Evolutionary conservation across 768 basidiomycete genomes (phyloP), one percentile per base, ranked within the genome.

Genomic region (Galerina sulciceps): DNA sequence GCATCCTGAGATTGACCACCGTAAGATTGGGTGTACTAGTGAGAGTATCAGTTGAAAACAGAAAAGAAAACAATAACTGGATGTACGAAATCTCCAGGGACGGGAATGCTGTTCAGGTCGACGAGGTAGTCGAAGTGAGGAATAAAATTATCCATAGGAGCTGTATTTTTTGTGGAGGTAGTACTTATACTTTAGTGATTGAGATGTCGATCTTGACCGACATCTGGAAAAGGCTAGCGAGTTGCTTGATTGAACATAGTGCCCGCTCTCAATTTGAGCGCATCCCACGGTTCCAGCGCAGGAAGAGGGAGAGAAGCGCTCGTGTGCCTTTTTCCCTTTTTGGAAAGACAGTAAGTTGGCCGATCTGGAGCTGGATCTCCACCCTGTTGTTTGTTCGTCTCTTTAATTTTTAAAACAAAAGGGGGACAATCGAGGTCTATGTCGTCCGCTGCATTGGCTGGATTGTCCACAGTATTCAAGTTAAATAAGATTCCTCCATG

Each of bases 261-360:
- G 36, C 56, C 23, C 56, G 17, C 17, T 44, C 40, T 53, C 45
- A 60, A 59, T 58, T 55, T 58, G 48, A 17, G 49, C 31, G 38
- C 23, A 52, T 74, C 75, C 71, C 75, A 73, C 76, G 75, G 68
- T 77, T 73, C 59, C 45, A 66, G 50, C 72, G 66, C 75, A 69
- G 60, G 70, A 67, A 74, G 65, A 47, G 60, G 58, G 53, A 65
- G 64, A 51, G 59, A 61, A 34, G 6, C 13, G 20, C 18, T 31
- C 34, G 23, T 40, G 41, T 38, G 38, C 48, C 47, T 60, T 60
- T 54, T 62, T 67, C 61, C 60, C 55, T 48, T 50, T 31, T 14
- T 51, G 40, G 26, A 40, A 53, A 44, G 53, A n/a, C n/a, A n/a
- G n/a, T n/a, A n/a, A n/a, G 41, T 13, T 46, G 9, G 23, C 23